phyloP scores from a whole-genome alignment of 306 rosid genomes.

The Adenanthera pavonina region DNA sequence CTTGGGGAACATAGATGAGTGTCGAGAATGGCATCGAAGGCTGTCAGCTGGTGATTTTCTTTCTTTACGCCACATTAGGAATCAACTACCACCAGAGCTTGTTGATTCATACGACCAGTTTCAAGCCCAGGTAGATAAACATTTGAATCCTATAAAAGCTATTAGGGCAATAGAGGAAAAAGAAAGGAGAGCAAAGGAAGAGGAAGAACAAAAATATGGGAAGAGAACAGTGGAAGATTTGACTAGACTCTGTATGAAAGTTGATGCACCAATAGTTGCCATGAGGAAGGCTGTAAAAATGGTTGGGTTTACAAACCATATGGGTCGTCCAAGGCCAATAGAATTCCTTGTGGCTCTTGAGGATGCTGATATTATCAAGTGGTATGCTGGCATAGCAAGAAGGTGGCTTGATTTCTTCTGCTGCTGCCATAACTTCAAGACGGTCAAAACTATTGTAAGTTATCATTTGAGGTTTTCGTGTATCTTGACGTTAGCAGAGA shows the following conservation, averaged over 20 bases:
- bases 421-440: conserved; percentile 87
- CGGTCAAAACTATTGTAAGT: conserved; percentile 74
- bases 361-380: conserved; percentile 79
- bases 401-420: conserved; percentile 88
- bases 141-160: conserved; percentile 72
- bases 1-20: conserved; percentile 66
- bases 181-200: conserved; percentile 64
- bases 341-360: conserved; percentile 72
- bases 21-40: conserved; percentile 70
- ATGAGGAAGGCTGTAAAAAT: conserved; percentile 76
- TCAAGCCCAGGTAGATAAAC: conserved; percentile 76
- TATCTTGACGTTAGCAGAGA: conserved; percentile 85
- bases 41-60: conserved; percentile 79
- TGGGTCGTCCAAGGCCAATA: conserved; percentile 89
- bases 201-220: conserved; percentile 72
- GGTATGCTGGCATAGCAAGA: conserved; percentile 89
- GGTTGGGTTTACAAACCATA: conserved; percentile 81
- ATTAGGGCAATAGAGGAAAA: conserved; percentile 64
- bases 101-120: conserved; percentile 79
- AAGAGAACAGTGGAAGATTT: conserved; percentile 78
- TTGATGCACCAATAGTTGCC: conserved; percentile 76
- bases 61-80: conserved; percentile 72
- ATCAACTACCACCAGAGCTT: conserved; percentile 75
- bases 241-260: conserved; percentile 78
- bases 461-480: conserved; percentile 96